Evolutionary conservation across 352 stramenopile genomes (phyloP), one percentile per base, ranked within the genome.

Genomic region (Phytophthora podocarpi): DNA sequence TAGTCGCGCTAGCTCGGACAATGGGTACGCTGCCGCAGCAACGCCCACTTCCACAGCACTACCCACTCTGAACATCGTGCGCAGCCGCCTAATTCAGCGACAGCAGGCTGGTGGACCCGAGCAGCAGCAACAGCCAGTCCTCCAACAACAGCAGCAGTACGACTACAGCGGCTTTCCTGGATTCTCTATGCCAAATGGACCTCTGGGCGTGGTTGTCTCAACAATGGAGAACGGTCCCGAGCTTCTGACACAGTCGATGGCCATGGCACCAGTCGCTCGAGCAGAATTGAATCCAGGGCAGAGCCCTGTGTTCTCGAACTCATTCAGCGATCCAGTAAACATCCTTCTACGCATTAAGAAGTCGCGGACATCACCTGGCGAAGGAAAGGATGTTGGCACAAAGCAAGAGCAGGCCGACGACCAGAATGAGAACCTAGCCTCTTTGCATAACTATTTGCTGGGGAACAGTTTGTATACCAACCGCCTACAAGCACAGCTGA

Each of bases 281-380:
- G 30, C 52, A 13, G 56, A 76, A 28, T 27, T 56, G 16, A 70
- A 63, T 26, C 37, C 57, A 48, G 57, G 20, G 8, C 53, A 64
- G 42, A 76, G 49, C 27, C 43, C 63, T 42, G 64, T 63, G 27
- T 85, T 85, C 37, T 73, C 64, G 20, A 85, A 79, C 42, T 88
- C 82, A 2, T 88, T 89, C 43, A 90, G 72, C 40, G 82, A 91
- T 45, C 82, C 82, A 1, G 82, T 91, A n/a, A 80, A 90, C 34
- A 89, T 91, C 39, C 46, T 91, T 37, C 55, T 91, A 11, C 80
- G 78, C 15, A 90, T 91, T 60, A 91, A 91, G 57, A 85, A 91
- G 36, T 91, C 80, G n/a, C 66, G 67, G 13, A 61, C 71, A 11
- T 68, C 66, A 28, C 71, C 69, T 35, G 52, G 61, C 21, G 59